A percentile compares a stretch with the other conserved stretches of the same genome.
Conservation (phyloP, 140 eudicot genomes). For the Senecio squalidus region DNA sequence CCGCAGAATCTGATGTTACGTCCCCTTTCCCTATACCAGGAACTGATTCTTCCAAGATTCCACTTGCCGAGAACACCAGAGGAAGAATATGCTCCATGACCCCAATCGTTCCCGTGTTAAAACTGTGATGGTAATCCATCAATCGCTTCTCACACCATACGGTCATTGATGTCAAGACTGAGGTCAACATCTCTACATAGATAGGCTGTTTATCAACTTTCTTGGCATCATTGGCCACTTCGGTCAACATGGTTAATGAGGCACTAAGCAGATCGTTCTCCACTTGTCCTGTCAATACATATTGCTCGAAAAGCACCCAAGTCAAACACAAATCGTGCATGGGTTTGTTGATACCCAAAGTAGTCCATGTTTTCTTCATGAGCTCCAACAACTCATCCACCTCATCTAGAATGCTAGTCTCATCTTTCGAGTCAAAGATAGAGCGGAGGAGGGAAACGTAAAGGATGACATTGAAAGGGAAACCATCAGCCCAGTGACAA, state of each 20-base stretch:
- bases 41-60: constrained; percentile 61
- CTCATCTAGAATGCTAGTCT: constrained; percentile 67
- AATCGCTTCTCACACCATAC: constrained; percentile 62
- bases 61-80: constrained; percentile 45
- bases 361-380: constrained; percentile 88
- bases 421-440: constrained; percentile 65
- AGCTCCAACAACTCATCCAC: constrained; percentile 81
- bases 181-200: constrained; percentile 53
- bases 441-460: constrained; percentile 51
- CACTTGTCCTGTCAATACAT: constrained; percentile 56
- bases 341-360: constrained; percentile 55
- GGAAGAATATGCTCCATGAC: constrained; percentile 64
- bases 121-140: constrained; percentile 55
- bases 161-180: constrained; percentile 45
- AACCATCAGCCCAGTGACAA: constrained; percentile 96
- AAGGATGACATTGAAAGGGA: constrained; percentile 66
- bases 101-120: constrained; percentile 29
- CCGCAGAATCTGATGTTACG: constrained; percentile 25
- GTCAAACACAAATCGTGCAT: constrained; percentile 77
- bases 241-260: constrained; percentile 55
- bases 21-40: constrained; percentile 42
- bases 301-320: constrained; percentile 83
- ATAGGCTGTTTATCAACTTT: constrained; percentile 51
- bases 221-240: constrained; percentile 75
- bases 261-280: constrained; percentile 79